Evolutionary conservation across 2,329 filamentous ascomycete species (phyloP).

Genomic region (Pseudohalonectria lignicola): DNA sequence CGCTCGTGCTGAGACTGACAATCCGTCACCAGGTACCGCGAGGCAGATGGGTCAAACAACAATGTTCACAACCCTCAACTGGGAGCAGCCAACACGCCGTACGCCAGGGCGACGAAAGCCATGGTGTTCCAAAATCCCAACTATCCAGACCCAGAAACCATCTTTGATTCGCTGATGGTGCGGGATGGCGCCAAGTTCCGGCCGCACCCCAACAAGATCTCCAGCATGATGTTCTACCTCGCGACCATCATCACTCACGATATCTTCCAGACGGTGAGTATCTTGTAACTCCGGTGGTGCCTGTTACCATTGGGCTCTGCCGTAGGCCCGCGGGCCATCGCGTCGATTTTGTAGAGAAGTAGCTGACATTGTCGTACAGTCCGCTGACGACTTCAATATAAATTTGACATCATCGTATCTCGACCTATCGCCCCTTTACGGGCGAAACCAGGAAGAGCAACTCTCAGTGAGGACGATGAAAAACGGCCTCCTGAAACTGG

Average conservation of each 20-base stretch:
- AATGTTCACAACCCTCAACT: conserved; percentile 53
- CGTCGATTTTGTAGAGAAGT: not conserved
- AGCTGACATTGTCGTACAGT: conserved; percentile 1
- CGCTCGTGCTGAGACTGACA: conserved; percentile 22
- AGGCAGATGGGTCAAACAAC: conserved; percentile 31
- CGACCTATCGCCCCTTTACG: conserved; percentile 63
- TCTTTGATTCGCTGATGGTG: conserved; percentile 59
- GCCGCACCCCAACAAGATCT: conserved; percentile 61
- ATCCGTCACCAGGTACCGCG: conserved; percentile 18
- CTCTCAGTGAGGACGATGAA: conserved; percentile 50
- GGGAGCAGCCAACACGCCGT: conserved; percentile 54
- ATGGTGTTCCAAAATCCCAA: conserved; percentile 46
- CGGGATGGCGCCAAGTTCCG: conserved; percentile 38
- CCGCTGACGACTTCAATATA: conserved; percentile 1
- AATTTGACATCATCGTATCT: conserved; percentile 57
- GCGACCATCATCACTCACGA: conserved; percentile 57
- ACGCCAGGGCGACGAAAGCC: conserved; percentile 54
- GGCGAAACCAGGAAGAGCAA: conserved; percentile 53
- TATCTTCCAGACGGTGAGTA: conserved; percentile 44
- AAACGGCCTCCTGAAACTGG: conserved; percentile 59
- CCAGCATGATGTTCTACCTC: conserved; percentile 64
- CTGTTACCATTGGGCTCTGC: too few species aligned
- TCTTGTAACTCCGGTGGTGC: too few species aligned
- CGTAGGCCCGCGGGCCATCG: not conserved
- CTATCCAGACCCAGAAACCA: conserved; percentile 42